Percentiles rank a stretch among this genome's conserved stretches.
Conservation (phyloP, 352 stramenopile genomes). For the Thalassiosira livingstoniorum region DNA sequence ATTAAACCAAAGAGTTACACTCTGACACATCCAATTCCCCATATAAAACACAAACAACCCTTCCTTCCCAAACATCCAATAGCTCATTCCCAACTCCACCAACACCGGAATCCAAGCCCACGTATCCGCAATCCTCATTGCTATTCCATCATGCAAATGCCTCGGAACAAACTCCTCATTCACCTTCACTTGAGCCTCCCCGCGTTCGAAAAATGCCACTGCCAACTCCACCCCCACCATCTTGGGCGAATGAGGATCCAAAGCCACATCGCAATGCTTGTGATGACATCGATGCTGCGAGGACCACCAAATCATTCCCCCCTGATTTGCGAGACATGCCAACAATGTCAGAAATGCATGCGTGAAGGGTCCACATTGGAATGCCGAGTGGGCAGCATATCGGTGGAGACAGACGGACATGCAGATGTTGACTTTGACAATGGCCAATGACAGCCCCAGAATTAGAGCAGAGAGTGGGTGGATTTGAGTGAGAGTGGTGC, state of each 20-base stretch:
- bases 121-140: conserved; percentile 47
- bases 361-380: conserved; percentile 55
- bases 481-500: neutral
- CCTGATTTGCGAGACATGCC: conserved; percentile 64
- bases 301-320: conserved; percentile 68
- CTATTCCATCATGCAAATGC: conserved; percentile 63
- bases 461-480: neutral
- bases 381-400: conserved; percentile 63
- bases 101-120: conserved; percentile 31
- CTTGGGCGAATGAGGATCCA: conserved; percentile 64
- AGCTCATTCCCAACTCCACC: conserved; percentile 29
- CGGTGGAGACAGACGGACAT: conserved; percentile 71
- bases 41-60: conserved; percentile 63
- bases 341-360: conserved; percentile 52
- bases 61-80: conserved; percentile 35
- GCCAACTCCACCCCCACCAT: conserved; percentile 53
- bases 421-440: conserved; percentile 39
- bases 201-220: conserved; percentile 60
- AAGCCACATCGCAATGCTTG: conserved; percentile 63
- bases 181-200: conserved; percentile 8
- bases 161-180: conserved; percentile 63
- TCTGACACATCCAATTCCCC: conserved; percentile 60
- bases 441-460: neutral
- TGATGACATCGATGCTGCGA: conserved; percentile 66
- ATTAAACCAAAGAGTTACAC: conserved; percentile 69